phyloP scores from a whole-genome alignment of 495 filamentous ascomycete species.

The Melanomma pulvis-pyrius region DNA sequence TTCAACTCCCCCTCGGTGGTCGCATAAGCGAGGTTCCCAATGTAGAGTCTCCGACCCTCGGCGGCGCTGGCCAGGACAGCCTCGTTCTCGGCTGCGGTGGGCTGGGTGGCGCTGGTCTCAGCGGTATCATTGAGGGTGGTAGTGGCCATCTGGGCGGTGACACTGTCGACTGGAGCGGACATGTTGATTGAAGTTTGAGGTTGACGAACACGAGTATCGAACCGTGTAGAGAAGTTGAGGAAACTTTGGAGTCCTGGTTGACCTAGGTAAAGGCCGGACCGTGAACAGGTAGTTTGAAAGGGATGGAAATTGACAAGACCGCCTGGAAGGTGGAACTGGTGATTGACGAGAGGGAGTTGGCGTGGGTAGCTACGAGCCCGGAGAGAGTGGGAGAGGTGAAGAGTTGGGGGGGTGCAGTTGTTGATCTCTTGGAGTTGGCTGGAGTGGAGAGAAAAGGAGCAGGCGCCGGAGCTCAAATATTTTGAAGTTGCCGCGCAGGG shows the following conservation, averaged over 20 bases:
- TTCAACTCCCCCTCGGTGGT: slow-evolving; percentile 99
- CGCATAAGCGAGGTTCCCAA: slow-evolving; percentile 99
- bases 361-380: slow-evolving; percentile 52
- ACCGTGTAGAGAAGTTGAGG: slow-evolving; percentile 42
- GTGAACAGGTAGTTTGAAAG: slow-evolving; percentile 36
- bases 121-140: slow-evolving; percentile 60
- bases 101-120: slow-evolving; percentile 45
- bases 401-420: slow-evolving; percentile 35
- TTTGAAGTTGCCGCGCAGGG: slow-evolving; percentile 5
- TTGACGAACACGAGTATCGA: slow-evolving; percentile 46
- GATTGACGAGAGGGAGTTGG: slow-evolving; percentile 48
- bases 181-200: slow-evolving; percentile 44
- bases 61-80: slow-evolving; percentile 94
- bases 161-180: slow-evolving; percentile 66
- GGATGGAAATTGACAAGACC: slow-evolving; percentile 45
- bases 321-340: slow-evolving; percentile 40
- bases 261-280: slow-evolving; percentile 39
- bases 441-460: slow-evolving; percentile 39
- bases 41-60: slow-evolving; percentile 98
- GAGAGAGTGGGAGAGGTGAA: slow-evolving; percentile 31
- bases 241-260: slow-evolving; percentile 46
- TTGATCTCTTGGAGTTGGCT: slow-evolving; percentile 37
- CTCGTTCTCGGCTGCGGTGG: slow-evolving; percentile 68
- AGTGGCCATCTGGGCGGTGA: slow-evolving; percentile 81
- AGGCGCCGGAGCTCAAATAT: slow-evolving; percentile 21